These are phyloP conservation scores for Schizochytrium sp. DNA, from an alignment of 108 stramenopile genomes.

Conservation along the genomic window DNA sequence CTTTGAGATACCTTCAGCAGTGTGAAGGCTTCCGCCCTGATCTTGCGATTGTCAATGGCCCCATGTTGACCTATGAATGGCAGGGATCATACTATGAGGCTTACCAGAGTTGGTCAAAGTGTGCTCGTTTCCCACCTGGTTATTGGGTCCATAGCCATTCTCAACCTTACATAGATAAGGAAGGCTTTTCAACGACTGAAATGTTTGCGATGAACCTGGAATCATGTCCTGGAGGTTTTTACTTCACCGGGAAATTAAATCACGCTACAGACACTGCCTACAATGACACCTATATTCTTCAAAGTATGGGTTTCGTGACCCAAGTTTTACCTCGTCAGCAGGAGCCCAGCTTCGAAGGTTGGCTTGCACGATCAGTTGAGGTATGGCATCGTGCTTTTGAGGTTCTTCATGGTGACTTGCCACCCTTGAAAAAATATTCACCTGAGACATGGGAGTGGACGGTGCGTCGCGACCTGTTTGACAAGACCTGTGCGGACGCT, in stretches of 20 bases:
- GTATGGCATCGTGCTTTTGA: conserved; percentile 57
- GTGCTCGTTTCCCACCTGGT: conserved; percentile 74
- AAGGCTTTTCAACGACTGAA: conserved; percentile 77
- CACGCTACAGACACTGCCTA: conserved; percentile 70
- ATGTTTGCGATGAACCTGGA: conserved; percentile 76
- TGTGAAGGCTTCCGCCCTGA: conserved; percentile 81
- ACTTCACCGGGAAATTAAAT: conserved; percentile 77
- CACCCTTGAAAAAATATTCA: conserved; percentile 63
- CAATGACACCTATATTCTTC: conserved; percentile 73
- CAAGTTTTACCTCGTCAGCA: conserved; percentile 46
- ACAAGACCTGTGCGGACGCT: conserved; percentile 73
- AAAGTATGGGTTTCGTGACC: conserved; percentile 77
- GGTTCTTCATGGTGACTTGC: conserved; percentile 63
- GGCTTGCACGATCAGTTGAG: conserved; percentile 42
- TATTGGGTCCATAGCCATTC: neutral
- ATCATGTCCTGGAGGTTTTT: conserved; percentile 69
- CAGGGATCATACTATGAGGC: conserved; percentile 75
- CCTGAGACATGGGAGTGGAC: conserved; percentile 79
- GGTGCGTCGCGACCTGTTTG: conserved; percentile 72
- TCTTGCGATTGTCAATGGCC: conserved; percentile 75
- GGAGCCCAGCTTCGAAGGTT: neutral
- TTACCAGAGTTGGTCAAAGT: conserved; percentile 70
- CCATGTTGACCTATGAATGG: conserved; percentile 85
- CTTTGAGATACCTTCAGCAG: conserved; percentile 81
- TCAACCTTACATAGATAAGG: neutral